A percentile compares a stretch with the other conserved stretches of the same genome.
phyloP scores from a whole-genome alignment of 148 eudicot species.

The Fagopyrum esculentum region DNA sequence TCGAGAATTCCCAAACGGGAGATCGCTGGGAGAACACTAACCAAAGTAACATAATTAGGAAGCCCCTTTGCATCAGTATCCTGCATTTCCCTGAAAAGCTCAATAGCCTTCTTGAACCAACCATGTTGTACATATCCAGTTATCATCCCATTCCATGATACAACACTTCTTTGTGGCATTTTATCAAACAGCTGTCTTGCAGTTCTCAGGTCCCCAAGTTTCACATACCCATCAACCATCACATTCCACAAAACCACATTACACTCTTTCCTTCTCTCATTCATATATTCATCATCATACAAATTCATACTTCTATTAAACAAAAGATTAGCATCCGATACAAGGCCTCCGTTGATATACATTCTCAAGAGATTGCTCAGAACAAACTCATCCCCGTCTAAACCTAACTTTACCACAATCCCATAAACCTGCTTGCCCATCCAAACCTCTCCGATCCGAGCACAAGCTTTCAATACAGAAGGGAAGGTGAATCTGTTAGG shows the following conservation, averaged over 20 bases:
- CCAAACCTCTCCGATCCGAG: slow-evolving; percentile 22
- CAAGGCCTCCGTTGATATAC: slow-evolving; percentile 41
- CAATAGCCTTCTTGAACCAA: slow-evolving; percentile 7
- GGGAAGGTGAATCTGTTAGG: slow-evolving; percentile 12
- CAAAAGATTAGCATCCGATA: slow-evolving; percentile 33
- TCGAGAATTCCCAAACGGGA: slow-evolving; percentile 55
- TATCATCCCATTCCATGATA: slow-evolving; percentile 11
- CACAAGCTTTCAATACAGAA: slow-evolving; percentile 22
- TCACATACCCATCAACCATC: slow-evolving; percentile 23
- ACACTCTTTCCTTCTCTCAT: slow-evolving; percentile 21
- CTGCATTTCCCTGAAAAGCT: slow-evolving; percentile 7
- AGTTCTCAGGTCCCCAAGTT: slow-evolving; percentile 24
- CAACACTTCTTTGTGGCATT: slow-evolving; percentile 7
- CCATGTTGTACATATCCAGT: slow-evolving; percentile 13
- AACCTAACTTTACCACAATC: slow-evolving; percentile 24
- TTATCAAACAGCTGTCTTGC: background rate
- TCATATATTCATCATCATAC: slow-evolving; percentile 3
- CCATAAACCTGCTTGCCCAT: slow-evolving; percentile 38
- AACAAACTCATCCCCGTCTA: slow-evolving; percentile 41
- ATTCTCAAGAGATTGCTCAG: slow-evolving; percentile 46
- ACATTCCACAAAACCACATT: slow-evolving; percentile 25
- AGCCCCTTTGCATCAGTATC: slow-evolving; percentile 13
- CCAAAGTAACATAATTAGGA: slow-evolving; percentile 15
- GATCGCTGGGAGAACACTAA: slow-evolving; percentile 18
- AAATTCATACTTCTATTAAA: slow-evolving; percentile 20